Evolutionary conservation across 352 stramenopile genomes (phyloP).

Genomic region (Globisporangium camurandrum): DNA sequence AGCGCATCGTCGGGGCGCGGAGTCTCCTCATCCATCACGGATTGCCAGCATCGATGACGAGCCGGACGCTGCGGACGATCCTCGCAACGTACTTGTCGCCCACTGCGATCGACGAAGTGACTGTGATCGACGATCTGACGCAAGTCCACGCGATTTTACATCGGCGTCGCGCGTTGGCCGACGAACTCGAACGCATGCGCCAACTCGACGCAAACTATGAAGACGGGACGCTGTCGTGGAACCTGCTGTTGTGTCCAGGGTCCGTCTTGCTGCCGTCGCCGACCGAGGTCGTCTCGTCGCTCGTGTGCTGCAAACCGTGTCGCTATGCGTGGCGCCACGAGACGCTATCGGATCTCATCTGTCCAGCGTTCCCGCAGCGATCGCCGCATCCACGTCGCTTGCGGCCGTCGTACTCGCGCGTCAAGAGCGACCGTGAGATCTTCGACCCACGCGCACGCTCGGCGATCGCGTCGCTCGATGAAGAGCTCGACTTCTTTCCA

Average conservation of each 20-base stretch:
- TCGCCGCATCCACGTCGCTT: not conserved
- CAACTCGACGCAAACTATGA: constrained; percentile 47
- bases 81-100: constrained; percentile 35
- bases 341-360: constrained; percentile 26
- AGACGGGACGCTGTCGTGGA: constrained; percentile 49
- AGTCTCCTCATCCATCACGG: constrained; percentile 68
- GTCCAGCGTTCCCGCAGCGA: too few relatives aligned
- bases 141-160: constrained; percentile 54
- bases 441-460: constrained; percentile 12
- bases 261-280: constrained; percentile 41
- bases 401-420: constrained; percentile 17
- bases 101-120: constrained; percentile 46
- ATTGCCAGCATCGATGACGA: constrained; percentile 40
- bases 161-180: constrained; percentile 28
- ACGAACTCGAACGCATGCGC: constrained; percentile 48
- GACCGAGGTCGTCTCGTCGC: constrained; percentile 30
- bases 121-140: constrained; percentile 51
- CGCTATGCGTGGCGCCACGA: constrained; percentile 38
- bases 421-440: constrained; percentile 24
- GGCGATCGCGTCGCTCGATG: constrained; percentile 30
- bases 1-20: constrained; percentile 55
- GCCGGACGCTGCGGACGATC: constrained; percentile 29
- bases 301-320: constrained; percentile 51
- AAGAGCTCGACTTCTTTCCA: constrained; percentile 68
- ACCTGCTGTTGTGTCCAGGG: constrained; percentile 58